Evolutionary conservation across 202 grass and related monocot genomes (phyloP).

Genomic region (Cymbopogon flexuosus): DNA sequence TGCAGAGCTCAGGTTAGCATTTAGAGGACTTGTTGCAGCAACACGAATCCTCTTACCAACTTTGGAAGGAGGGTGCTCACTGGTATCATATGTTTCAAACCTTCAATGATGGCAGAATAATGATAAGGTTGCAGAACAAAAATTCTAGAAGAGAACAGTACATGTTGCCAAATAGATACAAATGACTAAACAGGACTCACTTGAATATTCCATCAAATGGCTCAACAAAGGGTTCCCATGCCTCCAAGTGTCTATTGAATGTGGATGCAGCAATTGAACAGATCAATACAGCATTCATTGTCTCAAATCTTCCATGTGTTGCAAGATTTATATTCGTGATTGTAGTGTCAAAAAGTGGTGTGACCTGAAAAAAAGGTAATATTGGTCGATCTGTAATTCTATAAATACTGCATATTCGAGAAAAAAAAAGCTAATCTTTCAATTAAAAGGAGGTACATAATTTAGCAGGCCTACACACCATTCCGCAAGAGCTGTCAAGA

Average conservation of each 20-base stretch:
- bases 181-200: conserved; percentile 38
- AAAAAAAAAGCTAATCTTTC: background rate
- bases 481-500: conserved; percentile 80
- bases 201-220: conserved; percentile 99
- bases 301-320: conserved; percentile 85
- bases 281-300: conserved; percentile 84
- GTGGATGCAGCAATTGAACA: conserved; percentile 95
- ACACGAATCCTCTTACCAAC: conserved; percentile 78
- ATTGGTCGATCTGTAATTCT: background rate
- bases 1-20: conserved; percentile 76
- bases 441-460: conserved; percentile 16
- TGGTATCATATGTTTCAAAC: conserved; percentile 89
- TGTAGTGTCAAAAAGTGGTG: conserved; percentile 77
- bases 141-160: conserved; percentile 2
- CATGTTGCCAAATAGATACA: background rate
- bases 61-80: conserved; percentile 68
- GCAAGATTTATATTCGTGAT: conserved; percentile 88
- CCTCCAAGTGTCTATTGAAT: conserved; percentile 91
- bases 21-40: conserved; percentile 76
- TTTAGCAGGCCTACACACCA: conserved; percentile 49
- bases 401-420: background rate
- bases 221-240: conserved; percentile 97
- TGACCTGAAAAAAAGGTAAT: conserved; percentile 52
- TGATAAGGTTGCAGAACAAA: conserved; percentile 23
- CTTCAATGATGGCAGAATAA: conserved; percentile 48